Evolutionary conservation across 179 eudicot genomes (phyloP).

Genomic region (Carnegiea gigantea): DNA sequence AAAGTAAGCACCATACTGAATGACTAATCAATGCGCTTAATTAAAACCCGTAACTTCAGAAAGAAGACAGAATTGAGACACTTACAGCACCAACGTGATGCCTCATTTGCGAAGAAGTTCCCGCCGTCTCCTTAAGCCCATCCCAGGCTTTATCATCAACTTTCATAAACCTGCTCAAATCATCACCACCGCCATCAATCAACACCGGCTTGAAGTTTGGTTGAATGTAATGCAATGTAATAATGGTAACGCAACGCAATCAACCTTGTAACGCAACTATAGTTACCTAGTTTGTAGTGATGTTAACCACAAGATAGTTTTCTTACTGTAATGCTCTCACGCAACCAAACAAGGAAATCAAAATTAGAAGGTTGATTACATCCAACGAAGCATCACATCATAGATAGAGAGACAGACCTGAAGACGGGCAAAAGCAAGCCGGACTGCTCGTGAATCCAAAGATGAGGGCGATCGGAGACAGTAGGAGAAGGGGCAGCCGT

Average conservation of each 20-base stretch:
- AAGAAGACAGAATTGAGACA: not conserved
- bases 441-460: constrained; percentile 60
- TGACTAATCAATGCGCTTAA: not conserved
- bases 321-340: too few species aligned
- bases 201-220: not conserved
- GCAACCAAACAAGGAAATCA: too few species aligned
- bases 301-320: too few species aligned
- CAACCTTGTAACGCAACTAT: too few species aligned
- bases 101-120: constrained; percentile 45
- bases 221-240: too few species aligned
- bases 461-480: constrained; percentile 51
- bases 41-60: not conserved
- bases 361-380: too few species aligned
- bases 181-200: not conserved
- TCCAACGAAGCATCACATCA: too few species aligned
- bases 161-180: constrained; percentile 46
- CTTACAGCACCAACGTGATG: constrained; percentile 68
- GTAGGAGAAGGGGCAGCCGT: constrained; percentile 33
- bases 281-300: too few species aligned
- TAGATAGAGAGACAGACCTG: constrained; percentile 21
- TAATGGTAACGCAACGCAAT: too few species aligned
- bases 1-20: not conserved
- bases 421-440: constrained; percentile 69
- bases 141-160: constrained; percentile 61
- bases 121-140: constrained; percentile 74